Percentiles rank a stretch among this genome's conserved stretches.
Evolutionary conservation across 2,329 filamentous ascomycete species (phyloP).

Genomic region (Trichophyton simii): DNA sequence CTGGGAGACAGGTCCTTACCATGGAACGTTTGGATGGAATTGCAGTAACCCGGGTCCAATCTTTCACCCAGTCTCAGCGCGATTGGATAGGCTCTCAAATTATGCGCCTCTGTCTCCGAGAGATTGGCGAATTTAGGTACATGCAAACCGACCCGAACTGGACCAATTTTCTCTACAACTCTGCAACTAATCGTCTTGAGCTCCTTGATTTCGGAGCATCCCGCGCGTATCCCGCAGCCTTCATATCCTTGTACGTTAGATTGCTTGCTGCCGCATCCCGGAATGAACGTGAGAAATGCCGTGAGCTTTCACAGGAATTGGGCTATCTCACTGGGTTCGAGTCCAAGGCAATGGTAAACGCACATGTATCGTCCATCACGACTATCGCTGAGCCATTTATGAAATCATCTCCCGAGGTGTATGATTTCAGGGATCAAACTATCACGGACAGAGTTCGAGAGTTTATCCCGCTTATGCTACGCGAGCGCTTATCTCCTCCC

Average conservation of each 20-base stretch:
- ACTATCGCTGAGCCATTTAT: slow-evolving; percentile 89
- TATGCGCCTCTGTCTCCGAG: slow-evolving; percentile 76
- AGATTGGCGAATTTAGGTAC: slow-evolving; percentile 88
- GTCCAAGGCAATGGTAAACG: slow-evolving; percentile 71
- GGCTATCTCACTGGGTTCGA: slow-evolving; percentile 91
- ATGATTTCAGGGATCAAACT: slow-evolving; percentile 88
- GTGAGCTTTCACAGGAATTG: slow-evolving; percentile 57
- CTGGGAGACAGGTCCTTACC: slow-evolving; percentile 74
- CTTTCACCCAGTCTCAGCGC: slow-evolving; percentile 67
- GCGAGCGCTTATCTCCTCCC: slow-evolving; percentile 74
- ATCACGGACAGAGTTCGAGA: slow-evolving; percentile 86
- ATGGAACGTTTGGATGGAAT: slow-evolving; percentile 84
- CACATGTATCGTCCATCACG: slow-evolving; percentile 75
- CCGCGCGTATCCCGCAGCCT: slow-evolving; percentile 67
- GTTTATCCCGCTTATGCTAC: slow-evolving; percentile 85
- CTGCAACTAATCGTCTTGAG: slow-evolving; percentile 58
- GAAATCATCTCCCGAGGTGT: slow-evolving; percentile 60
- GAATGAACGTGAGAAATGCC: slow-evolving; percentile 51
- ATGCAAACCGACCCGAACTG: slow-evolving; percentile 99
- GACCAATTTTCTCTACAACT: slow-evolving; percentile 96
- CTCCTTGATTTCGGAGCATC: slow-evolving; percentile 92
- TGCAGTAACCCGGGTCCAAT: slow-evolving; percentile 67
- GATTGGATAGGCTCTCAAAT: slow-evolving; percentile 97
- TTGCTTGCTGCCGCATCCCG: slow-evolving; percentile 69
- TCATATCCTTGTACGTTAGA: slow-evolving; percentile 66